Evolutionary conservation across 805 yeast genomes (phyloP), one percentile per base, ranked within the genome.

Genomic region (Danielozyma ontarioensis): DNA sequence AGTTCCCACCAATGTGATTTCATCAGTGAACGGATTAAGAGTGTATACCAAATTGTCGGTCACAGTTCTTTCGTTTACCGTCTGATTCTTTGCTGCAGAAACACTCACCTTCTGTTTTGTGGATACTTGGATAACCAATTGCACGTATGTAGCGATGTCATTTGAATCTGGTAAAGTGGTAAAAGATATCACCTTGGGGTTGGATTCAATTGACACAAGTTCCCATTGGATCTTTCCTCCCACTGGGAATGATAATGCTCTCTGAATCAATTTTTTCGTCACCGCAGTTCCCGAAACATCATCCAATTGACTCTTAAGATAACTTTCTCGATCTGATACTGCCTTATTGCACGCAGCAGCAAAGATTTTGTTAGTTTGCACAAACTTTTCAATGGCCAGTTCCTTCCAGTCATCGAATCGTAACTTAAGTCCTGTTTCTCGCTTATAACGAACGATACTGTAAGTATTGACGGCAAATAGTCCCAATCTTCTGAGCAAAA

Each of bases 331-430:
- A 34, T 57, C 56, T 6, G 37, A 35, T 13, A 35, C 35, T 4
- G 57, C 53, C 34, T 53, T 47, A 35, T 53, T 55, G 48, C 71
- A 65, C 1, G 63, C 66, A 17, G 62, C 52, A 2, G 95, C 90
- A 65, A 89, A 89, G 2, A 87, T 79, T 49, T 79, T 78, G 60
- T 89, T 87, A n/a, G 85, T 81, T 36, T 75, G 74, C 18, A 82
- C 83, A 55, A 78, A 88, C 32, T 67, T 68, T 45, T 86, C 86
- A 46, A 89, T 78, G 5, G 95, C 95, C 19, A 71, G 72, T 57
- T 87, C 90, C 56, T 84, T 85, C 96, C 96, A 89, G 39, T 78
- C 73, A 21, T 89, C 85, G 56, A 78, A 82, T 36, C 72, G 52
- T 25, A 78, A 74, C 17, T 57, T 58, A 38, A 59, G 51, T 25